Conservation (phyloP, 352 stramenopile genomes). For the Phytophthora pisi region DNA sequence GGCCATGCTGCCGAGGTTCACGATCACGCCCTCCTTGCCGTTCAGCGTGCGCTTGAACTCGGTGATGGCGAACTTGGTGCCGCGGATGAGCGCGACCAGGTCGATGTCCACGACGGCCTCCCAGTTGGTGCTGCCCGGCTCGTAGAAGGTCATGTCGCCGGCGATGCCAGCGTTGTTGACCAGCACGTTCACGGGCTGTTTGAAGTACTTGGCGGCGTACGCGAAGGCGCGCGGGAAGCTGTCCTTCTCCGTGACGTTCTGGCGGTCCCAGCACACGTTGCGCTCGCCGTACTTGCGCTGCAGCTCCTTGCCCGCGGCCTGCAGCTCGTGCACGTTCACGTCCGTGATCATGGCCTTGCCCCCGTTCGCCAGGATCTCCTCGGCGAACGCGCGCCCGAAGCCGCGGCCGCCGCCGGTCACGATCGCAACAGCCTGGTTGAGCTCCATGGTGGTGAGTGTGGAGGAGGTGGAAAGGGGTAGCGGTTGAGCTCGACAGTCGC, state of each 20-base stretch:
- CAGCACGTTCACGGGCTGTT: constrained; percentile 66
- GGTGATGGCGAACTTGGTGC: constrained; percentile 64
- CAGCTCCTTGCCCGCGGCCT: constrained; percentile 63
- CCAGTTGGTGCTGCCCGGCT: constrained; percentile 48
- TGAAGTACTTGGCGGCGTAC: constrained; percentile 64
- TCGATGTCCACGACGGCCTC: constrained; percentile 78
- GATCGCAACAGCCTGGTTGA: constrained; percentile 64
- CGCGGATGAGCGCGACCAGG: constrained; percentile 69
- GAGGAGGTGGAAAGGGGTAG: neutral
- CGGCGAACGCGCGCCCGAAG: constrained; percentile 72
- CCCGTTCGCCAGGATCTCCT: constrained; percentile 51
- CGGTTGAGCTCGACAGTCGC: constrained; percentile 8
- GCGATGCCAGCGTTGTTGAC: constrained; percentile 85
- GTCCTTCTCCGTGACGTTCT: constrained; percentile 74
- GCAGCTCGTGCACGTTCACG: constrained; percentile 65
- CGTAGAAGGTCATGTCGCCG: constrained; percentile 58
- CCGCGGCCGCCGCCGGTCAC: constrained; percentile 72
- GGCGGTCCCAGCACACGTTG: constrained; percentile 66
- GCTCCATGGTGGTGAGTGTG: constrained; percentile 50
- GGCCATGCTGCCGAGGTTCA: constrained; percentile 77
- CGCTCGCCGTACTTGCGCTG: constrained; percentile 51
- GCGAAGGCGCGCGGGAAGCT: constrained; percentile 71
- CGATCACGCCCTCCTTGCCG: constrained; percentile 66
- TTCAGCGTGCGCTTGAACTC: constrained; percentile 67
- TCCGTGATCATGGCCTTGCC: constrained; percentile 82